Evolutionary conservation across 257 asterid genomes (phyloP), one percentile per base, ranked within the genome.

Genomic region (Nicotiana tabacum): DNA sequence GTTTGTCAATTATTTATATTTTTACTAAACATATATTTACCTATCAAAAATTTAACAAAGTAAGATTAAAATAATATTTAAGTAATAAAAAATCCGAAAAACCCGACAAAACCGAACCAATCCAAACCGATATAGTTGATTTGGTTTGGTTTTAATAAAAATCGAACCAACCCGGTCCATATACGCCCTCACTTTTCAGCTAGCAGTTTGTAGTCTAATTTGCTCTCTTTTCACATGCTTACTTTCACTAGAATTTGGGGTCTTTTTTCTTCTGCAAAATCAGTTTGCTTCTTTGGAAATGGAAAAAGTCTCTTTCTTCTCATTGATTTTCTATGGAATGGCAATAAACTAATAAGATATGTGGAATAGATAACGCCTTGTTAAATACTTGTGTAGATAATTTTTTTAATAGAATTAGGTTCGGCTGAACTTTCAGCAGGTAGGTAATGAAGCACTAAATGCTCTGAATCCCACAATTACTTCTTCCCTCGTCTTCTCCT

Each of bases 381-480:
- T 24, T 74, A 27, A 74, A 48, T 27, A 74, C 53, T 15, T 24
- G 24, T 74, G 8, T 48, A 24, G 37, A 72, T 70, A 70, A 48
- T 3, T 74, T 13, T 32, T 43, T 74, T 27, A 51, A 24, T 13
- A 24, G 27, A 74, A 51, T 74, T 74, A 74, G 64, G 80, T 74
- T 74, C 9, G 39, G 58, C 32, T 6, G 27, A 5, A 48, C 62
- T 74, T 74, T 0, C 60, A 74, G 16, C 37, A 74, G 57, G 80
- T 74, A 74, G 80, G 62, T 51, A 74, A 48, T 48, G 62, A 37
- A 74, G 43, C 80, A 74, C 80, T 48, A 43, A 72, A 30, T 70
- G 61, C 21, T 72, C 39, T 48, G 55, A 24, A 24, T 72, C 61
- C 61, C 61, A 74, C 39, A 74, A 74, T 48, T 74, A 51, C 43